Evolutionary conservation across 495 filamentous ascomycete genomes (phyloP).

Genomic region (Podospora conica): DNA sequence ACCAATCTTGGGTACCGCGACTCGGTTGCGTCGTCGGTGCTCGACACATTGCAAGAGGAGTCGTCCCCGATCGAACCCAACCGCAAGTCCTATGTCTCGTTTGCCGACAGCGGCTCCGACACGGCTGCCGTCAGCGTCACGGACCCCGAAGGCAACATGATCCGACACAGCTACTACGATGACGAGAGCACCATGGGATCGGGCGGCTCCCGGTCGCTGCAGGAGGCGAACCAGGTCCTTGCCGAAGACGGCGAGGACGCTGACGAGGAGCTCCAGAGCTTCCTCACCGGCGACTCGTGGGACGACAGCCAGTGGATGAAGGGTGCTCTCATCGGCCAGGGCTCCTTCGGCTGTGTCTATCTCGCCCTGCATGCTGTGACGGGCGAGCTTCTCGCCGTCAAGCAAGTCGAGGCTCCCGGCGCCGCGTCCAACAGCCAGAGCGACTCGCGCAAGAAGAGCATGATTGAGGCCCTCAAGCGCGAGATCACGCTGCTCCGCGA

Average conservation of each 20-base stretch:
- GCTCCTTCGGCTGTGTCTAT: conserved; percentile 95
- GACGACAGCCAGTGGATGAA: conserved; percentile 99
- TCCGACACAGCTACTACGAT: conserved; percentile 75
- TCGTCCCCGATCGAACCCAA: conserved; percentile 74
- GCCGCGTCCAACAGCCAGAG: conserved; percentile 68
- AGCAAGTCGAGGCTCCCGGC: conserved; percentile 92
- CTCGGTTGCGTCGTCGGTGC: conserved; percentile 77
- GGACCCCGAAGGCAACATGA: conserved; percentile 65
- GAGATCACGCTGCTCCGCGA: conserved; percentile 93
- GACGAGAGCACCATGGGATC: conserved; percentile 66
- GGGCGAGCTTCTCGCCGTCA: conserved; percentile 95
- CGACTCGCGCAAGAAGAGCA: conserved; percentile 89
- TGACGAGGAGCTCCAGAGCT: conserved; percentile 68
- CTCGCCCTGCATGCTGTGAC: conserved; percentile 95
- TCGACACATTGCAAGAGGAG: conserved; percentile 85
- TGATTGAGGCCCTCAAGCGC: conserved; percentile 94
- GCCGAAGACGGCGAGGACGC: conserved; percentile 86
- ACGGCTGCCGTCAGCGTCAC: conserved; percentile 56
- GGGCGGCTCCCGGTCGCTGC: conserved; percentile 49
- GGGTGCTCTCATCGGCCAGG: conserved; percentile 91
- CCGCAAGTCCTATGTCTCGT: conserved; percentile 93
- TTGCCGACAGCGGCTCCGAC: conserved; percentile 70
- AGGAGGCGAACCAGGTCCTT: conserved; percentile 55
- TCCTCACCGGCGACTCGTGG: conserved; percentile 87
- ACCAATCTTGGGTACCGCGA: conserved; percentile 60